A percentile compares a stretch with the other conserved stretches of the same genome.
phyloP scores from a whole-genome alignment of 257 asterid species.

The Ligustrum vulgare region DNA sequence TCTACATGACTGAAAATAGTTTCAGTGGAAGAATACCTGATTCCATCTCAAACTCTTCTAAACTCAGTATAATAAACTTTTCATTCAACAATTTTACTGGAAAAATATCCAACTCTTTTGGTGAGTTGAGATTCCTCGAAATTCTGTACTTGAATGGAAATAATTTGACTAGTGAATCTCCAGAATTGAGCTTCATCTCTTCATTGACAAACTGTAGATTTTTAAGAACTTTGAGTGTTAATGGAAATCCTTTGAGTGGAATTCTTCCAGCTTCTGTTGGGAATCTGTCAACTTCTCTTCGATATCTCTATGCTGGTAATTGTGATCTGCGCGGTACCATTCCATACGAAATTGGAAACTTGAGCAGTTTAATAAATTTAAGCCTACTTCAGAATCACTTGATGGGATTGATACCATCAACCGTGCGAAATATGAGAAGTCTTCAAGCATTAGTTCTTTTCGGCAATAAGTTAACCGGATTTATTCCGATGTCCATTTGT shows the following conservation, averaged over 20 bases:
- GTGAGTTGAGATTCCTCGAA: slow-evolving; percentile 5
- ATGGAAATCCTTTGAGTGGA: slow-evolving; percentile 20
- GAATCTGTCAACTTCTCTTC: slow-evolving; percentile 22
- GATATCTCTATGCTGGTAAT: neutral
- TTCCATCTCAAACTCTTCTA: slow-evolving; percentile 18
- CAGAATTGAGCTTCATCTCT: slow-evolving; percentile 18
- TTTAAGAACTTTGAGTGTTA: neutral
- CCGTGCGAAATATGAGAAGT: neutral
- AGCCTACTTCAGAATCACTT: slow-evolving; percentile 12
- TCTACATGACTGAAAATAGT: neutral
- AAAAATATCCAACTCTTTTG: slow-evolving; percentile 19
- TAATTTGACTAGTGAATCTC: slow-evolving; percentile 16
- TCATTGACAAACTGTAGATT: slow-evolving; percentile 18
- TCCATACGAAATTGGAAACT: slow-evolving; percentile 22
- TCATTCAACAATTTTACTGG: slow-evolving; percentile 16
- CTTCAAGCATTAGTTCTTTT: slow-evolving; percentile 10
- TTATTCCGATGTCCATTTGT: slow-evolving; percentile 1
- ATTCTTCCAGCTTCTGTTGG: slow-evolving; percentile 29
- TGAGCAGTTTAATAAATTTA: slow-evolving; percentile 6
- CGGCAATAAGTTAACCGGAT: slow-evolving; percentile 19
- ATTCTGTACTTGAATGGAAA: slow-evolving; percentile 3
- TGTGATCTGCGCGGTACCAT: slow-evolving; percentile 23
- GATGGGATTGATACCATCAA: slow-evolving; percentile 16
- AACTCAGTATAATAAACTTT: slow-evolving; percentile 10
- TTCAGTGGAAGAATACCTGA: slow-evolving; percentile 14